A percentile compares a stretch with the other conserved stretches of the same genome.
These are phyloP conservation scores for Cyberlindnera mrakii DNA, from an alignment of 805 yeast genomes.

Conservation along the genomic window DNA sequence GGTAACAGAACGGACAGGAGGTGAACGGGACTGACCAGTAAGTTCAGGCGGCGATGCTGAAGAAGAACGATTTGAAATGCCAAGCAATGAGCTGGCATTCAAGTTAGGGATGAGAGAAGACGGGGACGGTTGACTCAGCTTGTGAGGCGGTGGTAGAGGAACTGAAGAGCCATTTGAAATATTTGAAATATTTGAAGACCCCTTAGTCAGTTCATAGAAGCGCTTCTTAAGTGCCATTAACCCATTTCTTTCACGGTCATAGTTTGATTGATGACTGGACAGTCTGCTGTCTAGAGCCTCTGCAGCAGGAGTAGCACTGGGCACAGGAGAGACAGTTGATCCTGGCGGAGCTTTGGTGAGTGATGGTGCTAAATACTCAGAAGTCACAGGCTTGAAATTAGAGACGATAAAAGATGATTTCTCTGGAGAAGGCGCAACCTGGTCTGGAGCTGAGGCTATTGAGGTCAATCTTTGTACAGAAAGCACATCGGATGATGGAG, in stretches of 20 bases:
- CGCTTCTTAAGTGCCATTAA: conserved; percentile 1
- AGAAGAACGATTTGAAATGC: not conserved
- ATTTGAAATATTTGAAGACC: not conserved
- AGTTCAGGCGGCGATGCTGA: not conserved
- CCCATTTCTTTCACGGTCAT: conserved; percentile 4
- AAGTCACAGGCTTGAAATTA: not conserved
- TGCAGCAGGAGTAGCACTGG: not conserved
- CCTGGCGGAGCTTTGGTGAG: not conserved
- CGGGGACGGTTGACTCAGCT: conserved; percentile 7
- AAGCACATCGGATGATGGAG: not conserved
- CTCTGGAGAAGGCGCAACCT: not conserved
- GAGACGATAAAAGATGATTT: not conserved
- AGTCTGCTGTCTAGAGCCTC: not conserved
- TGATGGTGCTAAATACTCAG: not conserved
- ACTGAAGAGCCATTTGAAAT: not conserved
- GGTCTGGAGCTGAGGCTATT: not conserved
- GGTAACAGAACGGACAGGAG: conserved; percentile 1
- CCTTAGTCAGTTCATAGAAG: conserved; percentile 2
- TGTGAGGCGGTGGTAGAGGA: conserved; percentile 14
- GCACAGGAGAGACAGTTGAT: not conserved
- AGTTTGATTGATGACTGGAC: not conserved
- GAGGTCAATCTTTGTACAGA: not conserved
- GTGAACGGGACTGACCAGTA: not conserved
- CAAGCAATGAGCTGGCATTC: not conserved
- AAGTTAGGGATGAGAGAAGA: conserved; percentile 10